Percentiles rank a stretch among this genome's conserved stretches.
phyloP scores from a whole-genome alignment of 2,329 filamentous ascomycete genomes.

The Hyphodiscus sp. region DNA sequence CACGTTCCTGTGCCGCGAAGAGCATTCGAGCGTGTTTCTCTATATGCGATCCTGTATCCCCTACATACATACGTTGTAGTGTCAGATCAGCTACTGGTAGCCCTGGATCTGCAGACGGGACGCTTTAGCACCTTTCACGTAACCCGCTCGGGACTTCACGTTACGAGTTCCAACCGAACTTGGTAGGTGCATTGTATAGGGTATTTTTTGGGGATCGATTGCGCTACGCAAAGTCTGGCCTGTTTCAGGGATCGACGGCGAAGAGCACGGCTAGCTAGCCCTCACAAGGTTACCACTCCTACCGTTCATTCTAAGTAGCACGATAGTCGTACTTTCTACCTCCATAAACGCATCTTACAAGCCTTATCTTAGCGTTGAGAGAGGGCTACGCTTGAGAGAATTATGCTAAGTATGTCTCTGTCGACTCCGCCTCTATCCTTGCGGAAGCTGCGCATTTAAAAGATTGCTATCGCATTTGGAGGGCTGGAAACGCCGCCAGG shows the following conservation, averaged over 20 bases:
- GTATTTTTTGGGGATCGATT: background rate
- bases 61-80: too few relatives aligned
- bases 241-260: background rate
- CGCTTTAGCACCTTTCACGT: background rate
- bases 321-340: background rate
- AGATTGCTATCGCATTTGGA: conserved; percentile 19
- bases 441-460: conserved; percentile 3
- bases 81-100: background rate
- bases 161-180: background rate
- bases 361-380: background rate
- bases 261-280: background rate
- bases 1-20: too few relatives aligned
- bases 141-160: background rate
- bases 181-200: background rate
- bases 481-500: conserved; percentile 17
- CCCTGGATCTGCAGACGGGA: background rate
- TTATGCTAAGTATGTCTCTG: too few relatives aligned
- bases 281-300: too few relatives aligned
- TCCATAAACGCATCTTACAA: too few relatives aligned
- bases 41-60: too few relatives aligned
- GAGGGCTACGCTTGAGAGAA: background rate
- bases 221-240: background rate
- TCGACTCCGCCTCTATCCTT: too few relatives aligned
- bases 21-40: too few relatives aligned
- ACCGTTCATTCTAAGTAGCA: too few relatives aligned